Evolutionary conservation across 202 grass and related monocot species (phyloP), one percentile per base, ranked within the genome.

Genomic region (Schoenoplectus triqueter): DNA sequence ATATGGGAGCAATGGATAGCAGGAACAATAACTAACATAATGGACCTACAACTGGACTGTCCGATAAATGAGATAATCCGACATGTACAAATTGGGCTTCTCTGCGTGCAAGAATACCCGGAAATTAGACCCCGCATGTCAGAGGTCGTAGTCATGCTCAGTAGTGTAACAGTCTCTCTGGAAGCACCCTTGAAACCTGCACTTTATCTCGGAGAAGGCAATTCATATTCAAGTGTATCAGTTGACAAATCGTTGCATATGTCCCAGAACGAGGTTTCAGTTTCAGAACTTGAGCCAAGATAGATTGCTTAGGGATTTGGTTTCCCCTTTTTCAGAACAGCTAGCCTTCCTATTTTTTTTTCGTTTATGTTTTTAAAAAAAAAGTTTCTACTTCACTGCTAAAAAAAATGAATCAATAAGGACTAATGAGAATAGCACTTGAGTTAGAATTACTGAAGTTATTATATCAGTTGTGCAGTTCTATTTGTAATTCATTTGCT

Each of bases 261-360:
- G n/a, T 89, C 88, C 3, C 64, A 45, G 5, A 90, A 94, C 77
- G 94, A 94, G 6, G 85, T 65, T 45, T 86, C 88, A 39, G 72
- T 94, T 62, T 71, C 92, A 71, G 86, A 94, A 60, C 52, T 92
- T 14, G 92, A 79, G 42, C 83, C 91, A 69, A 94, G 90, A 90
- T 90, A 70, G 61, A 73, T 88, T 46, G 56, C 31, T 31, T 31
- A 31, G 31, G 31, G 31, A 31, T 31, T 31, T 31, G 31, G 31
- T 31, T 31, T 31, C 31, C 31, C 31, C 31, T 31, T 31, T 31
- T 31, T 31, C 31, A 31, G 31, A 31, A 31, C 31, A 31, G 31
- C 31, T 31, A 31, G 31, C 31, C 31, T 31, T 31, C 31, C 31
- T 31, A 31, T 31, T 31, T 31, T 31, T 31, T 31, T 31, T 31